These are phyloP conservation scores for Casaregolazyma suthepensis DNA, from an alignment of 1,139 yeast genomes.

Conservation along the genomic window DNA sequence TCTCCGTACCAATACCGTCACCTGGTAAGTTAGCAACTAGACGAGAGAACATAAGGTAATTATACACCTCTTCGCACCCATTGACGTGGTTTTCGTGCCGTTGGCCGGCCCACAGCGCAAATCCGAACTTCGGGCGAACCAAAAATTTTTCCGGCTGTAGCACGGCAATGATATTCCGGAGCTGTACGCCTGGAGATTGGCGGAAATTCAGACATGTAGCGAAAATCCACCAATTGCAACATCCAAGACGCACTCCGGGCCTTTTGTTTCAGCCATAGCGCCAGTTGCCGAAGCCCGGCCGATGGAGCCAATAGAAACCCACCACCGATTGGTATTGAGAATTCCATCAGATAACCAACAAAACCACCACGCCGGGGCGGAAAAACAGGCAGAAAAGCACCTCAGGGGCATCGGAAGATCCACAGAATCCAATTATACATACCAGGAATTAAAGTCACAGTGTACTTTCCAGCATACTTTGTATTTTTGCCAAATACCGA, in stretches of 20 bases:
- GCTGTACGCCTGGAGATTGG: background rate
- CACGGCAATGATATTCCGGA: background rate
- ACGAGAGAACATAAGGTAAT: background rate
- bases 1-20: slow-evolving; percentile 97
- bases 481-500: slow-evolving; percentile 18
- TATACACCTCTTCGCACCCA: background rate
- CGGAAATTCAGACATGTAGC: background rate
- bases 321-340: background rate
- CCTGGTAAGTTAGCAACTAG: slow-evolving; percentile 29
- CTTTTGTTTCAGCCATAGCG: background rate
- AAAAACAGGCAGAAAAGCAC: background rate
- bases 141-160: background rate
- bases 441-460: slow-evolving; percentile 90
- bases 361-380: background rate
- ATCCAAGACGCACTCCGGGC: background rate
- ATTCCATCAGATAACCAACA: background rate
- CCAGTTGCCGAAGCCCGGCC: background rate
- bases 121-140: background rate
- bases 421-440: slow-evolving; percentile 15
- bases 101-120: background rate
- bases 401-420: background rate
- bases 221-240: background rate
- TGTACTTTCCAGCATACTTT: slow-evolving; percentile 90
- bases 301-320: background rate
- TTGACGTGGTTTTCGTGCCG: background rate